These are phyloP conservation scores for Mycena alexandri DNA, from an alignment of 768 basidiomycete genomes.

Conservation along the genomic window DNA sequence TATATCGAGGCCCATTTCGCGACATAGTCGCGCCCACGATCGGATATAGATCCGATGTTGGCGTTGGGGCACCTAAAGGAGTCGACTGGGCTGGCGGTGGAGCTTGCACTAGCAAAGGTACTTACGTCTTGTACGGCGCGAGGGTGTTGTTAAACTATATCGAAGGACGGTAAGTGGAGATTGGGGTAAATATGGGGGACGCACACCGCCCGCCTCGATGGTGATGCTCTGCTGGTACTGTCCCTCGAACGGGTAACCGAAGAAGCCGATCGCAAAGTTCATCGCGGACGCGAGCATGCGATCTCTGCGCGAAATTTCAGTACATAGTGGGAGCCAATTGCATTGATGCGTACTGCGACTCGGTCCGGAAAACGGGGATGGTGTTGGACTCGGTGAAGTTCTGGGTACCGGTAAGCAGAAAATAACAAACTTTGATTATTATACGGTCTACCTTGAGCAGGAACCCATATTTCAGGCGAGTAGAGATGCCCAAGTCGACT, in stretches of 20 bases:
- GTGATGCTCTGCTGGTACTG: constrained; percentile 85
- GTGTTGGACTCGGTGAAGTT: constrained; percentile 71
- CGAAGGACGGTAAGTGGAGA: constrained; percentile 25
- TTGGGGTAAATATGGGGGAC: constrained; percentile 38
- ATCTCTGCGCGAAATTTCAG: constrained; percentile 57
- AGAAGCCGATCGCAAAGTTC: constrained; percentile 82
- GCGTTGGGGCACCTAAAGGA: constrained; percentile 74
- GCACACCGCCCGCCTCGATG: constrained; percentile 72
- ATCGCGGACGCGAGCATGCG: constrained; percentile 77
- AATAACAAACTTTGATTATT: too few relatives aligned
- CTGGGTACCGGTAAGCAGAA: constrained; percentile 43
- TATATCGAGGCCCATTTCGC: constrained; percentile 79
- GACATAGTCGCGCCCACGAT: constrained; percentile 71
- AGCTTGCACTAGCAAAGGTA: background rate
- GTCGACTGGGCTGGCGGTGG: background rate
- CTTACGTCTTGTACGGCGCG: constrained; percentile 83
- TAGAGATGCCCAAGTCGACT: constrained; percentile 79
- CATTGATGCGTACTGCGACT: constrained; percentile 66
- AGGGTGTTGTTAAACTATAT: constrained; percentile 85
- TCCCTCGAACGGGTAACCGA: constrained; percentile 77
- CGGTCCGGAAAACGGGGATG: constrained; percentile 84
- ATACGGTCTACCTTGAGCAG: constrained; percentile 64
- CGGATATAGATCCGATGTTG: constrained; percentile 54
- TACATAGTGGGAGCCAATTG: too few relatives aligned
- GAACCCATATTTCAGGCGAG: constrained; percentile 84